Evolutionary conservation across 225 moss, liverwort and hornwort species (phyloP), one percentile per base, ranked within the genome.

Genomic region (Polytrichum commune): DNA sequence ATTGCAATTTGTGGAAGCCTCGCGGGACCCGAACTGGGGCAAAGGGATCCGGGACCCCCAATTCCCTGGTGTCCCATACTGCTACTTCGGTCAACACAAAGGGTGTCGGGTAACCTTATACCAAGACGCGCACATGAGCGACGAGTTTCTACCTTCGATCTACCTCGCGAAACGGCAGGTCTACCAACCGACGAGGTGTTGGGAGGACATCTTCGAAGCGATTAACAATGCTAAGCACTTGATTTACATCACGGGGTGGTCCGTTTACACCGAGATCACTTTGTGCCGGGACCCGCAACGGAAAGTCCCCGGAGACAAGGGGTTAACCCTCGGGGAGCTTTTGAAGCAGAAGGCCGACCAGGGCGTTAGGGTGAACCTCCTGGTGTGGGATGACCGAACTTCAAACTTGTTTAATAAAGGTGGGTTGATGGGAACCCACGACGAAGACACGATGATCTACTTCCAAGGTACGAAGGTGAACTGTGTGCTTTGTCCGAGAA

Each of bases 241-340:
- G 26, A 96, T 96, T 64, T 96, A 96, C 69, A 92, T 96, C 75
- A 90, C 96, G 3, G 96, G 96, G 10, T 96, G 96, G 96, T 93
- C 96, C 58, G 93, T 96, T 0, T 92, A 73, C 78, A 90, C 96
- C 26, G 90, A 93, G 68, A 85, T 96, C 73, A 88, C 82, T 54
- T 78, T 96, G 32, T 73, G 88, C 68, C 81, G 96, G 28, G 96
- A 96, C 68, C 18, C 77, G 22, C 7, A 60, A 3, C 83, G 96
- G 82, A 76, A 83, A 77, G 83, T 93, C 5, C 75, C 82, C 19
- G 93, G 93, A 4, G 89, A 89, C 22, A 76, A 90, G 25, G 90
- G 82, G 19, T 74, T 93, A 64, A 93, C 89, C 25, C 33, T 96
- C 38, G 96, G 96, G 27, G 77, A 90, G 55, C 76, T 96, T 54